Evolutionary conservation across 345 rosid species (phyloP).

Genomic region (Brassica cretica): DNA sequence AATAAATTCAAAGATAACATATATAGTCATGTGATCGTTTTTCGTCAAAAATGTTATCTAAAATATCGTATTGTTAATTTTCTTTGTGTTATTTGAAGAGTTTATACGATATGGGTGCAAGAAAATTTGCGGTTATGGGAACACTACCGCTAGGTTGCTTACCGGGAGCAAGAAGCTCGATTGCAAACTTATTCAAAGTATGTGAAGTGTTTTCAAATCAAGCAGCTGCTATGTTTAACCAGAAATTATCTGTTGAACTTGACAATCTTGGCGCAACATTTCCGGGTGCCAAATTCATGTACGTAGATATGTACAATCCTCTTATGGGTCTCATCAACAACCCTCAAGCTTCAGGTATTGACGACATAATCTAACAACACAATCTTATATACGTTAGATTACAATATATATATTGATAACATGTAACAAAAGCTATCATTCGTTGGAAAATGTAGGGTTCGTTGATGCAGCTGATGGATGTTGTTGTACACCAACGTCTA

Average conservation of each 20-base stretch:
- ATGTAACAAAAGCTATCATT: neutral
- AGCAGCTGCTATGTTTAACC: conserved; percentile 54
- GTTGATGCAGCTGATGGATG: conserved; percentile 25
- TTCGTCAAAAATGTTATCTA: neutral
- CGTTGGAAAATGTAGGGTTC: conserved; percentile 25
- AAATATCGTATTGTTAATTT: neutral
- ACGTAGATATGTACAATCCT: conserved; percentile 48
- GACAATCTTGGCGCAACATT: conserved; percentile 38
- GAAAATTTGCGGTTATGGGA: conserved; percentile 55
- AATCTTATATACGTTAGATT: neutral
- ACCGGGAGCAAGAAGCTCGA: conserved; percentile 49
- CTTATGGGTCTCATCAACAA: conserved; percentile 49
- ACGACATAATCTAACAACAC: neutral
- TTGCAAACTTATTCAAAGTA: conserved; percentile 42
- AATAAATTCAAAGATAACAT: neutral
- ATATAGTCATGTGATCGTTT: neutral
- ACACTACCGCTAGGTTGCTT: conserved; percentile 53
- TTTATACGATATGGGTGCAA: conserved; percentile 60
- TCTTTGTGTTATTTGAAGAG: conserved; percentile 13
- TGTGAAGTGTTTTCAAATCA: conserved; percentile 46
- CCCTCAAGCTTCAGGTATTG: conserved; percentile 40
- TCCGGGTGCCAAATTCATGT: conserved; percentile 44
- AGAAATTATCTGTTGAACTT: conserved; percentile 42
- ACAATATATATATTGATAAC: neutral
- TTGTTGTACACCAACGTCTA: conserved; percentile 24